Conservation (phyloP, 106 monocot genomes). For the Xerophyta viscosa region DNA sequence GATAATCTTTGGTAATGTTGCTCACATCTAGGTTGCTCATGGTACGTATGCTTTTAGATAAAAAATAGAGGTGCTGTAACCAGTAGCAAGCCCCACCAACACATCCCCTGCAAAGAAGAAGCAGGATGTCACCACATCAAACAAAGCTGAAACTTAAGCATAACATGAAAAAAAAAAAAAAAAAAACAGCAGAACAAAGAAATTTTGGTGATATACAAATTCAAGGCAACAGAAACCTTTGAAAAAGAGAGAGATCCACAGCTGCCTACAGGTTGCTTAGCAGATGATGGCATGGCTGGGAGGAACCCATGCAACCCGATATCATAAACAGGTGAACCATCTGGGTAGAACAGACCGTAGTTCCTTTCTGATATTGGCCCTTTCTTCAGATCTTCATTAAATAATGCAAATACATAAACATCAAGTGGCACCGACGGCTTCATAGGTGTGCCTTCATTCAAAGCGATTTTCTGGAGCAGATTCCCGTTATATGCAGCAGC, state of each 20-base stretch:
- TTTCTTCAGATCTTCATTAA: conserved; percentile 80
- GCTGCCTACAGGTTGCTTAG: conserved; percentile 28
- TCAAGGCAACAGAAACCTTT: not conserved
- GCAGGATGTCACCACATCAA: not conserved
- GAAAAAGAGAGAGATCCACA: not conserved
- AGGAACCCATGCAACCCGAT: conserved; percentile 50
- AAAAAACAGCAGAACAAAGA: not conserved
- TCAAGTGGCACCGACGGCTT: conserved; percentile 63
- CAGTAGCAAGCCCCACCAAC: conserved; percentile 1
- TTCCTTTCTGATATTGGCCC: conserved; percentile 88
- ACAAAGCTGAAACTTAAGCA: not conserved
- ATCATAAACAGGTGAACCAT: conserved; percentile 71
- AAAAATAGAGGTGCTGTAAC: conserved; percentile 2
- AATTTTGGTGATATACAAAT: no score
- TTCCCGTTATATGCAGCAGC: conserved; percentile 74
- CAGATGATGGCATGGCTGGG: conserved; percentile 21
- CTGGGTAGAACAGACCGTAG: conserved; percentile 81
- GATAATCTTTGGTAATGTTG: no score
- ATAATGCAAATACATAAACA: conserved; percentile 74
- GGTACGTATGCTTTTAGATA: no score
- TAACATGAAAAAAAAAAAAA: not conserved
- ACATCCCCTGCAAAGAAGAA: conserved; percentile 15
- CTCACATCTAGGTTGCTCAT: no score
- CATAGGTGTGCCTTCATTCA: conserved; percentile 70
- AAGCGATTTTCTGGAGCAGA: conserved; percentile 55